phyloP scores from a whole-genome alignment of 106 monocot genomes.

The Phalaenopsis equestris region DNA sequence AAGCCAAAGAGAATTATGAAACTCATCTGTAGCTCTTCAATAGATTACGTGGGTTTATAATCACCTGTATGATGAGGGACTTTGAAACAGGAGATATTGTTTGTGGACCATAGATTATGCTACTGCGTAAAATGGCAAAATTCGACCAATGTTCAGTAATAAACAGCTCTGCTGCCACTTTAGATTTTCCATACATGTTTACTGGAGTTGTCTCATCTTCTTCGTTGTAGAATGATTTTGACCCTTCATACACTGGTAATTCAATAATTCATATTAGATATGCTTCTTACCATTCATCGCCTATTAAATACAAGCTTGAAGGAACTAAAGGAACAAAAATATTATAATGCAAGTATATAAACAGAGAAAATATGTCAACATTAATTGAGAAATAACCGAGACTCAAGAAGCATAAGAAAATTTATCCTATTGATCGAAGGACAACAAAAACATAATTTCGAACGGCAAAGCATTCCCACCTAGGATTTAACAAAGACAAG shows the following conservation, averaged over 20 bases:
- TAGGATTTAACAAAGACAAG: neutral
- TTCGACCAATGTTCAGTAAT: constrained; percentile 53
- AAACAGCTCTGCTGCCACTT: constrained; percentile 78
- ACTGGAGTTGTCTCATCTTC: constrained; percentile 79
- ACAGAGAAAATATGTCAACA: neutral
- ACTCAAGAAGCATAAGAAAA: neutral
- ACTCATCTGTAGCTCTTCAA: neutral
- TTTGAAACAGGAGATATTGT: constrained; percentile 71
- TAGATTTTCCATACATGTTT: constrained; percentile 93
- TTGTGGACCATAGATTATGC: constrained; percentile 93
- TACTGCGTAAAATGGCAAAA: constrained; percentile 82
- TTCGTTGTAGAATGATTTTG: constrained; percentile 95
- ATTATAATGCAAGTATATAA: neutral
- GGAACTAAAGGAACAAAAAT: neutral
- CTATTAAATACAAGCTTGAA: neutral
- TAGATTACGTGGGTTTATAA: neutral
- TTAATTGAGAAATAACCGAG: neutral
- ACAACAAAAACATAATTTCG: neutral
- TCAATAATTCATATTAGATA: constrained; percentile 10
- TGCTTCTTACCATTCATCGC: neutral
- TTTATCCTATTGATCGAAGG: neutral
- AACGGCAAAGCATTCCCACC: neutral
- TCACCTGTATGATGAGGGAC: constrained; percentile 83
- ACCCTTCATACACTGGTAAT: constrained; percentile 79
- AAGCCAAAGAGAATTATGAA: neutral